Evolutionary conservation across 257 asterid species (phyloP), one percentile per base, ranked within the genome.

Genomic region (Voacanga thouarsii): DNA sequence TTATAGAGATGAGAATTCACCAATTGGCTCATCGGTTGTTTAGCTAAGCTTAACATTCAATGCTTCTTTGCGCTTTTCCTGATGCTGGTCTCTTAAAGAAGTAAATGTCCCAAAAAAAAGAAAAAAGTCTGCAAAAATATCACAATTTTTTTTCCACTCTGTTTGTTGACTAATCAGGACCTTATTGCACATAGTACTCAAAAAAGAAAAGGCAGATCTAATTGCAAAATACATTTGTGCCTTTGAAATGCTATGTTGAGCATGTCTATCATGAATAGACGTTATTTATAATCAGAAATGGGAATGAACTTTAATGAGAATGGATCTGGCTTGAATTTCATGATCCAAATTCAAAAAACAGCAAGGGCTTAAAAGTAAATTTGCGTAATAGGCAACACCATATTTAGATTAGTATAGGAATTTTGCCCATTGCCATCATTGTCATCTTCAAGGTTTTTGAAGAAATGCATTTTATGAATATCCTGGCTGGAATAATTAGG

Each of bases 1-100:
- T 79, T 72, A 70, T 45, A 70, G 68, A 57, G 63, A 76, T 16
- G 75, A 67, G 72, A 39, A 53, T 28, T 55, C 7, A 12, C 28
- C 21, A 43, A 67, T 60, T 71, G 60, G 18, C 71, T 59, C n/a
- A 45, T 28, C 71, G 71, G 21, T 63, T 11, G 47, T 61, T 59
- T 71, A 49, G 43, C 12, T 10, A 47, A 63, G 30, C 16, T n/a
- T 33, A 19, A 64, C 33, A 12, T 53, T 33, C 72, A 50, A 51
- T 21, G 55, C 37, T 55, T 12, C 50, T 67, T n/a, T 11, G 39
- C 39, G 14, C 47, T 59, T 57, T 71, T 43, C 59, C 33, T 33
- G 53, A 71, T 47, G 65, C 55, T 72, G 30, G 44, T 44, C 39
- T 23, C 19, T 70, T 12, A 33, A 33, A 33, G 37, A 33, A 33